Base-by-base conservation (phyloP, 331 rosid species). In the Acacia concinna region DNA sequence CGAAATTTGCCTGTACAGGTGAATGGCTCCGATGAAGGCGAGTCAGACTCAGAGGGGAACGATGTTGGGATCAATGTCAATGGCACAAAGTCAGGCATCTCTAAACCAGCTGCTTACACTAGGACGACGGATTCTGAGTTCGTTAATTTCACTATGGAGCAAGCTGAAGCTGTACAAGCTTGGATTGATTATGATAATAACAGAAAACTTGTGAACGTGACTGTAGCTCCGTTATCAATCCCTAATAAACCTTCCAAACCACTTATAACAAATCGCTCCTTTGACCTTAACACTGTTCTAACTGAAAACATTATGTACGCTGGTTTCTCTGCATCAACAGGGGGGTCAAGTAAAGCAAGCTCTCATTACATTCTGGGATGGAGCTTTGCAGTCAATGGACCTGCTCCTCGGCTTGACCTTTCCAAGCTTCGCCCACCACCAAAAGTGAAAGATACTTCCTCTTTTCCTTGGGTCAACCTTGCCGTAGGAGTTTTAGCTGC, bases 291-390 rank as follows among this genome's bases (percentile, higher is more conserved):
- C 2, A 0, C 1, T 32, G 27, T 75, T 62, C 49, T 90, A 25
- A 27, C 17, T 49, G 59, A 79, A 20, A 35, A 2, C 0, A 86
- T n/a, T n/a, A n/a, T 86, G 92, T 92, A 28, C 41, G 91, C 76
- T 18, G 96, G 97, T 10, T 92, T 92, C 81, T 89, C 97, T 5
- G 88, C 97, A 1, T 85, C 96, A 27, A 92, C 96, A 0, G 96
- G 92, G 2, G 9, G 87, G 6, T 6, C 65, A 6, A 4, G 1
- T 13, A 68, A 77, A 82, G 4, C 86, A 44, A 92, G 96, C 76
- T 86, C 87, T 68, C 97, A 89, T 78, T 92, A 92, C 71, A 80
- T 92, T 23, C 18, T 87, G 15, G 96, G 91, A 37, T 92, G 96
- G 96, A 92, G 94, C 41, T 92, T 92, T 71, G 28, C 88, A 0